Evolutionary conservation across 2,329 filamentous ascomycete species (phyloP).

Genomic region (Chalara sp.): DNA sequence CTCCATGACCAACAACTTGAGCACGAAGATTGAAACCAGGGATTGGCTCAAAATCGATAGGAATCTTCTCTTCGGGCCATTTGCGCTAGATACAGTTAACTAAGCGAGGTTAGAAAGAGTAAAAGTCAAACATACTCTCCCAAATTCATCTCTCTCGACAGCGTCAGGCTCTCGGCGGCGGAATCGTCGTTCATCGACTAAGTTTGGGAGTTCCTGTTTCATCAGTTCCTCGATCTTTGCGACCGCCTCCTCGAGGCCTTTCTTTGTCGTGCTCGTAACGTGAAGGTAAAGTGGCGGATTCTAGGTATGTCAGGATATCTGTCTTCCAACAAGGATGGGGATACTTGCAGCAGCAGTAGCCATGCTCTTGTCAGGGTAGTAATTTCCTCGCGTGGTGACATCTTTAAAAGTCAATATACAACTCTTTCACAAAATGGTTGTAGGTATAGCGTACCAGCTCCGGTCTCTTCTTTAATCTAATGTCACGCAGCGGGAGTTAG

Average conservation of each 20-base stretch:
- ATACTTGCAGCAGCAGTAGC: constrained; percentile 78
- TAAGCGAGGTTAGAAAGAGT: neutral
- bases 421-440: constrained; percentile 31
- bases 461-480: constrained; percentile 99
- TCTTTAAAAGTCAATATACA: constrained; percentile 67
- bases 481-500: constrained; percentile 84
- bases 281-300: constrained; percentile 92
- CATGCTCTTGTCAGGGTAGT: constrained; percentile 97
- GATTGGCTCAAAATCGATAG: constrained; percentile 83
- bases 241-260: constrained; percentile 84
- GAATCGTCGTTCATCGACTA: constrained; percentile 92
- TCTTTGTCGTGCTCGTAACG: constrained; percentile 85
- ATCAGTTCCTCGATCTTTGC: constrained; percentile 89
- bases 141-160: constrained; percentile 85
- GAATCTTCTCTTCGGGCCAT: constrained; percentile 97
- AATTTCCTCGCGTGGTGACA: constrained; percentile 95
- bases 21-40: constrained; percentile 94
- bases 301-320: constrained; percentile 38
- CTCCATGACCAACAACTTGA: constrained; percentile 90
- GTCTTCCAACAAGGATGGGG: neutral
- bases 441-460: constrained; percentile 84
- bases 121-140: constrained; percentile 57
- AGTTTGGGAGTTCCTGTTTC: constrained; percentile 88
- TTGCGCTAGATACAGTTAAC: constrained; percentile 62
- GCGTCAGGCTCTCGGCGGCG: constrained; percentile 72